phyloP scores from a whole-genome alignment of 441 rosid genomes.

The Macaranga tanarius region DNA sequence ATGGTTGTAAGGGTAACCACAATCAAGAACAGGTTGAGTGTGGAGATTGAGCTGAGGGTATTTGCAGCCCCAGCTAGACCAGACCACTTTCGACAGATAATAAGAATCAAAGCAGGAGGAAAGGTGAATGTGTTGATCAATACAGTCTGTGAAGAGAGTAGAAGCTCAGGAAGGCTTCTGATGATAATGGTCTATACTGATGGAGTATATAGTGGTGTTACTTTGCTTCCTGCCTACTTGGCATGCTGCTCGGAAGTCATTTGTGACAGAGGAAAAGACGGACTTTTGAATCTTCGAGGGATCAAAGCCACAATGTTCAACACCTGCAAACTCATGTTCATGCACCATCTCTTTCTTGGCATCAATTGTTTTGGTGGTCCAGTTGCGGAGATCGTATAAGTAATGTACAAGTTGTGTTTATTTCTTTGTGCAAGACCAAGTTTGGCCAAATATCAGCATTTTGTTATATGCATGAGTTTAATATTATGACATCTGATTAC shows the following conservation, averaged over 20 bases:
- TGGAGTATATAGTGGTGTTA: conserved; percentile 11
- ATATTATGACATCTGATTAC: too few relatives aligned
- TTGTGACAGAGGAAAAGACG: conserved; percentile 18
- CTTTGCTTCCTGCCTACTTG: conserved; percentile 16
- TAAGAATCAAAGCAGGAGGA: conserved; percentile 8
- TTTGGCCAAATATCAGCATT: too few relatives aligned
- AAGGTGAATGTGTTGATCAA: conserved; percentile 1
- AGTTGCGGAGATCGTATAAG: neutral
- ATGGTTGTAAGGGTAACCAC: conserved; percentile 6
- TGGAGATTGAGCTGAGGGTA: conserved; percentile 8
- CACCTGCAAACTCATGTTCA: neutral
- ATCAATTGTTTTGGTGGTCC: conserved; percentile 1
- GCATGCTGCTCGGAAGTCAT: conserved; percentile 16
- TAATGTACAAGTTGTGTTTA: neutral
- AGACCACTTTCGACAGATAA: conserved; percentile 1
- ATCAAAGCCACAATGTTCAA: conserved; percentile 4
- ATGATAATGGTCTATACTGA: neutral
- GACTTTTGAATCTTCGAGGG: neutral
- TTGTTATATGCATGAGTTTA: too few relatives aligned
- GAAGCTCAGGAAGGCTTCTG: conserved; percentile 5
- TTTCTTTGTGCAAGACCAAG: neutral
- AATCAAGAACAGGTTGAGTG: neutral
- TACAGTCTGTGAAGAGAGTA: neutral
- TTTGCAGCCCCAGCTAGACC: conserved; percentile 13
- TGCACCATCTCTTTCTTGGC: neutral